A percentile compares a stretch with the other conserved stretches of the same genome.
Conservation (phyloP, 768 basidiomycete genomes). For the Boletus subparvulus region DNA sequence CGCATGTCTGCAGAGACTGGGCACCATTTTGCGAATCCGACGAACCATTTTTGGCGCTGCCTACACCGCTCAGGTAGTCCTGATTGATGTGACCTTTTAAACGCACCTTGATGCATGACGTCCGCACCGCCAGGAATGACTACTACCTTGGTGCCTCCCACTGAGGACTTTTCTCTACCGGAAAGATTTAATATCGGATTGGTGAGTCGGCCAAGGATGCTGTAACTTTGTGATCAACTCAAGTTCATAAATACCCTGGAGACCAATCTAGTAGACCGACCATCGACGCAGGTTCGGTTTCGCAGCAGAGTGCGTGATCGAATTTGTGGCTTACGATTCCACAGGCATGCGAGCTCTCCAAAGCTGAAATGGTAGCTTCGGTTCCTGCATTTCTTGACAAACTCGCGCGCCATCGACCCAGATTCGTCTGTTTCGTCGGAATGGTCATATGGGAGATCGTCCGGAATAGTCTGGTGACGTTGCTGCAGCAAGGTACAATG, state of each 20-base stretch:
- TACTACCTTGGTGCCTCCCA: conserved; percentile 45
- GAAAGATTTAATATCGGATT: conserved; percentile 60
- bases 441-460: conserved; percentile 57
- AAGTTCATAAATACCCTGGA: conserved; percentile 24
- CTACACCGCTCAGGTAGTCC: conserved; percentile 60
- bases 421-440: conserved; percentile 77
- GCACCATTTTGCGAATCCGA: conserved; percentile 77
- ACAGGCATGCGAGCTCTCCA: conserved; percentile 57
- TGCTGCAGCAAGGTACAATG: conserved; percentile 2
- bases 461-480: conserved; percentile 38
- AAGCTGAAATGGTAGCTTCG: conserved; percentile 47
- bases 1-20: conserved; percentile 64
- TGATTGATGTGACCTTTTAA: too few relatives aligned
- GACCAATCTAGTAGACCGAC: conserved; percentile 76
- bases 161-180: conserved; percentile 62
- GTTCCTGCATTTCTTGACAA: conserved; percentile 64
- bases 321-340: neutral
- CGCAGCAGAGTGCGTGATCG: neutral
- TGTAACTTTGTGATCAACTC: neutral
- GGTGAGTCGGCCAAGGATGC: conserved; percentile 41
- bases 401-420: conserved; percentile 54
- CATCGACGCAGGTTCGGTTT: conserved; percentile 57
- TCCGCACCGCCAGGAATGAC: conserved; percentile 51
- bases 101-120: neutral
- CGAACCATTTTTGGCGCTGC: conserved; percentile 82